Evolutionary conservation across 2,329 filamentous ascomycete species (phyloP).

Genomic region (Pyrenophora seminiperda): DNA sequence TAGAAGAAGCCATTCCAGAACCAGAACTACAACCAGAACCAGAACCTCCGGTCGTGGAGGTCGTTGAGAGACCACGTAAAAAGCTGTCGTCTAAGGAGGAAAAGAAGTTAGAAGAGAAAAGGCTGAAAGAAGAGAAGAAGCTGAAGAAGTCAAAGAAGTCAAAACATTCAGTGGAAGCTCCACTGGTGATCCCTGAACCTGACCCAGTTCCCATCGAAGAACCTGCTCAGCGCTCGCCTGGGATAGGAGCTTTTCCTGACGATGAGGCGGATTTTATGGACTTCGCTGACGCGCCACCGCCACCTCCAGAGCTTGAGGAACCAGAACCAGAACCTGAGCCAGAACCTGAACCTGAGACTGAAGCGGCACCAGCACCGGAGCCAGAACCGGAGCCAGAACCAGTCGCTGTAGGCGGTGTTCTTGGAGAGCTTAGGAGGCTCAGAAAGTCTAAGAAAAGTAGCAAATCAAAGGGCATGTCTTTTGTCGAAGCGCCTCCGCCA

Average conservation of each 20-base stretch:
- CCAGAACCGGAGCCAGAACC: constrained; percentile 31
- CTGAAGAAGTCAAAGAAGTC: constrained; percentile 38
- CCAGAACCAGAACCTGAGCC: constrained; percentile 39
- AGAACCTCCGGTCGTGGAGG: constrained; percentile 35
- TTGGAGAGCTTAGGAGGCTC: constrained; percentile 21
- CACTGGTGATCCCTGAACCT: constrained; percentile 37
- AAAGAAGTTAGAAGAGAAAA: constrained; percentile 7
- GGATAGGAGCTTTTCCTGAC: constrained; percentile 55
- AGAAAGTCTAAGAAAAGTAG: constrained; percentile 40
- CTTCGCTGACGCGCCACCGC: constrained; percentile 20
- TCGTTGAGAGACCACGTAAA: constrained; percentile 34
- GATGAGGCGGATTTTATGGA: constrained; percentile 50
- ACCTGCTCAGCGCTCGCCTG: constrained; percentile 44
- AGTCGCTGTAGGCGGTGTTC: constrained; percentile 21
- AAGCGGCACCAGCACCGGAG: constrained; percentile 22
- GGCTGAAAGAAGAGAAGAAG: constrained; percentile 25
- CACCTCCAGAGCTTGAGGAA: constrained; percentile 19
- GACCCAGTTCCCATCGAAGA: constrained; percentile 41
- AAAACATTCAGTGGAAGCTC: constrained; percentile 31
- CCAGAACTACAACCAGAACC: constrained; percentile 30
- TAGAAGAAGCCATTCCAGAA: constrained; percentile 31
- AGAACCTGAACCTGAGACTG: constrained; percentile 22
- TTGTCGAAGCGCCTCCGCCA: constrained; percentile 40
- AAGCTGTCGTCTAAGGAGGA: constrained; percentile 40
- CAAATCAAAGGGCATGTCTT: constrained; percentile 64